These are phyloP conservation scores for Apiospora aurea DNA, from an alignment of 2,329 filamentous ascomycete species.

Conservation along the genomic window DNA sequence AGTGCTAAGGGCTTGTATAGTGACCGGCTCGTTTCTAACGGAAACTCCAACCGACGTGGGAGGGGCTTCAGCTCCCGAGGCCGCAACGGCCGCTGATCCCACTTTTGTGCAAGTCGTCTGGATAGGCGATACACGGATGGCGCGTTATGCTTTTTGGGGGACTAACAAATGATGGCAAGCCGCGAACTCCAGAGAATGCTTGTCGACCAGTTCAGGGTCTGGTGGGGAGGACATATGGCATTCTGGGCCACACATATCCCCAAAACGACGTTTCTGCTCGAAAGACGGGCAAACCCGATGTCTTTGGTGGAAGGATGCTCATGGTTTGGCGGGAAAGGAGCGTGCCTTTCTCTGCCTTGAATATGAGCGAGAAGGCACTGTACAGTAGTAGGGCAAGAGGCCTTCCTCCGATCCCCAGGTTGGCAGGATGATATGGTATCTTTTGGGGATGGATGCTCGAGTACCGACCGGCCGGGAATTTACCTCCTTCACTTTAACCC, in stretches of 20 bases:
- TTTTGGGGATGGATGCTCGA: not conserved
- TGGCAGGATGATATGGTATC: not conserved
- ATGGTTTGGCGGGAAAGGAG: not conserved
- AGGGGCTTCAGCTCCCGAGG: constrained; percentile 20
- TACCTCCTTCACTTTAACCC: not conserved
- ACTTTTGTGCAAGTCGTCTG: not conserved
- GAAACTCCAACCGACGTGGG: constrained; percentile 17
- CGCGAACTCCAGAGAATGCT: not conserved
- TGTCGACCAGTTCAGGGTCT: not conserved
- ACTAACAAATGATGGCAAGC: not conserved
- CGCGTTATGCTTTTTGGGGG: not conserved
- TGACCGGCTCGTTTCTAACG: constrained; percentile 42
- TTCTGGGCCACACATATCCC: not conserved
- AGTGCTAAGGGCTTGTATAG: constrained; percentile 54
- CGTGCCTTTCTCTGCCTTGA: not conserved
- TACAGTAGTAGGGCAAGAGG: not conserved
- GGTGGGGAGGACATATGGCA: not conserved
- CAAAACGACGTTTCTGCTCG: not conserved
- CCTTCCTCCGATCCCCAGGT: not conserved
- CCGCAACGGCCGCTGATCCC: constrained; percentile 3
- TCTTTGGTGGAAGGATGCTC: not conserved
- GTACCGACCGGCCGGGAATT: not conserved
- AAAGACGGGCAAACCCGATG: not conserved
- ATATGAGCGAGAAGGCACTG: not conserved
- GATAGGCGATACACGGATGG: not conserved